A percentile compares a stretch with the other conserved stretches of the same genome.
Conservation (phyloP, 192 early-diverging fungal genomes). For the Geranomyces michiganensis region DNA sequence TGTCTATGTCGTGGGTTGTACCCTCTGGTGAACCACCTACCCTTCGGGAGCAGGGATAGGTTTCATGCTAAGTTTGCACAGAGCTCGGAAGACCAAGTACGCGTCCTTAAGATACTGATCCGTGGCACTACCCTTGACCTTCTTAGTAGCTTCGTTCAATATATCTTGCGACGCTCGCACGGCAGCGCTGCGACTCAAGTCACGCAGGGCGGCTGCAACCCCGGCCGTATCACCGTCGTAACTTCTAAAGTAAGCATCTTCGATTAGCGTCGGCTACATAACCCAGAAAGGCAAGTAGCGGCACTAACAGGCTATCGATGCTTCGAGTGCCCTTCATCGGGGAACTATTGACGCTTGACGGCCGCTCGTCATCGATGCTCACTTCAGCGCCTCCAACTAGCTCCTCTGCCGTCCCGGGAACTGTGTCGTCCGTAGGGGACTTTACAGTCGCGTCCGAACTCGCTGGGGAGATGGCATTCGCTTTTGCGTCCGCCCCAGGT, state of each 20-base stretch:
- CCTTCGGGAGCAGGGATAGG: constrained; percentile 63
- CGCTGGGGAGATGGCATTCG: neutral
- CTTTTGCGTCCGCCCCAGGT: neutral
- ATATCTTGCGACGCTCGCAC: constrained; percentile 39
- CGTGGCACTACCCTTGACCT: constrained; percentile 19
- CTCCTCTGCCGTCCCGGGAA: too few relatives aligned
- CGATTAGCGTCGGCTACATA: neutral
- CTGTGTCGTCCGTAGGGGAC: neutral
- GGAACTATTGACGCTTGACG: neutral
- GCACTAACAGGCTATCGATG: constrained; percentile 39
- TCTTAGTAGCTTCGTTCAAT: constrained; percentile 22
- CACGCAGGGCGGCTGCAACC: constrained; percentile 23
- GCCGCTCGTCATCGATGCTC: constrained; percentile 28
- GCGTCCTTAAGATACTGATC: constrained; percentile 68
- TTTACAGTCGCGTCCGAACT: neutral
- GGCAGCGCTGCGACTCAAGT: constrained; percentile 16
- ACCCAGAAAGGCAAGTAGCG: neutral
- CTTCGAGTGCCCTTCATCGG: constrained; percentile 26
- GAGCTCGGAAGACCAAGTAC: constrained; percentile 80
- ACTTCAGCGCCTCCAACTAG: neutral
- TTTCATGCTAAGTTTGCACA: constrained; percentile 90
- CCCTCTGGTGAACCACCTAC: constrained; percentile 27
- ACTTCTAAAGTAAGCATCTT: constrained; percentile 12
- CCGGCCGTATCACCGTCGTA: constrained; percentile 31
- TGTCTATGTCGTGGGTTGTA: too few relatives aligned